phyloP scores from a whole-genome alignment of 148 eudicot species.

The Rhododendron simsii region DNA sequence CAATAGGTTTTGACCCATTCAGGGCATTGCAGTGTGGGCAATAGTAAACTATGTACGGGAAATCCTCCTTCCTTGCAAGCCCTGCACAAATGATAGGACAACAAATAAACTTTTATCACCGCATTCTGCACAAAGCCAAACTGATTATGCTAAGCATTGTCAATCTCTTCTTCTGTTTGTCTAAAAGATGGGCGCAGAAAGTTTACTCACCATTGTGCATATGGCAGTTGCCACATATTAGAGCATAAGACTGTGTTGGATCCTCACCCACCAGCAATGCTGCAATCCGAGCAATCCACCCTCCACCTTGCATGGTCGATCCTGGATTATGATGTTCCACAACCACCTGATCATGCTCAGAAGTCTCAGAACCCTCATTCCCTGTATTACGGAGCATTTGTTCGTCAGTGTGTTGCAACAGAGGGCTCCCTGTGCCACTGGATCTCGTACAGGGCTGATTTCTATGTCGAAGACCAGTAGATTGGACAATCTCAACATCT shows the following conservation, averaged over 20 bases:
- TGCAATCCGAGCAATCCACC: constrained; percentile 83
- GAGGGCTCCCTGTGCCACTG: constrained; percentile 35
- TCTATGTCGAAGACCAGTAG: constrained; percentile 70
- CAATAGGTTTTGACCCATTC: constrained; percentile 59
- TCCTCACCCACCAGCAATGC: constrained; percentile 98
- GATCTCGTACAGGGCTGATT: constrained; percentile 47
- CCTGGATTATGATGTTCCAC: constrained; percentile 69
- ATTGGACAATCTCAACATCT: constrained; percentile 49
- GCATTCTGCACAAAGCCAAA: background rate
- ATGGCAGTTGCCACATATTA: constrained; percentile 89
- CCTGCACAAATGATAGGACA: constrained; percentile 38
- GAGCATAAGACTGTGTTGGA: constrained; percentile 89
- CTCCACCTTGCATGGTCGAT: constrained; percentile 45
- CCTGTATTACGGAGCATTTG: constrained; percentile 32
- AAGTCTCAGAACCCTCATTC: constrained; percentile 25
- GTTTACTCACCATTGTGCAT: constrained; percentile 84
- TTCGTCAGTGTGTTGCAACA: constrained; percentile 29
- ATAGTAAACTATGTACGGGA: constrained; percentile 70
- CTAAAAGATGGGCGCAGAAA: background rate
- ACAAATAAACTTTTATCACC: constrained; percentile 1
- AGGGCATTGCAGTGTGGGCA: constrained; percentile 91
- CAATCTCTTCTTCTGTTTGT: background rate
- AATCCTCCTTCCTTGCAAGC: constrained; percentile 93
- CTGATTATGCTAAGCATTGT: background rate
- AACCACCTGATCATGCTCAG: constrained; percentile 43